Conservation (phyloP, 202 grass and related monocot genomes). For the Brachypodium distachyon region DNA sequence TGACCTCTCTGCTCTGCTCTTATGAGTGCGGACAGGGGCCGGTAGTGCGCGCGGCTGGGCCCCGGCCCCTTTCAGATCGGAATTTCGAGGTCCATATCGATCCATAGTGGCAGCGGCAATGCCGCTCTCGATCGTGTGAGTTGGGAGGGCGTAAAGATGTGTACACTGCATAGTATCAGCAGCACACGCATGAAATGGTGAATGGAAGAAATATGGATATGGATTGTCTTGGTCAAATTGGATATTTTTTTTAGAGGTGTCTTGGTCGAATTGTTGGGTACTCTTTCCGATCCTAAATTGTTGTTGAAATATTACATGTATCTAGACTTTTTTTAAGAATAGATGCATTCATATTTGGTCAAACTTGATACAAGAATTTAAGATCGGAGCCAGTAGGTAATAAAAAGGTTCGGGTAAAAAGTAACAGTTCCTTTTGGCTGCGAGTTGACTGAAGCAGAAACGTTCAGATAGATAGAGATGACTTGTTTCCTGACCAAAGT, state of each 20-base stretch:
- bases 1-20: no score
- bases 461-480: not conserved
- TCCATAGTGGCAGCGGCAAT: constrained; percentile 7
- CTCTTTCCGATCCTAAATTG: no score
- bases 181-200: not conserved
- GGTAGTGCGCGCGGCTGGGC: constrained; percentile 36
- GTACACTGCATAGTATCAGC: no score
- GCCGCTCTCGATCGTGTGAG: not conserved
- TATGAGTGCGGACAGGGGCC: constrained; percentile 21
- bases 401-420: not conserved
- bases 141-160: constrained; percentile 6
- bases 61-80: constrained; percentile 22
- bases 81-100: constrained; percentile 16
- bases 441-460: not conserved
- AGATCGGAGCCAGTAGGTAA: not conserved
- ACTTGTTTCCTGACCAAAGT: not conserved
- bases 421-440: not conserved
- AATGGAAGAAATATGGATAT: not conserved
- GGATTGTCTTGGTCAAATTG: not conserved
- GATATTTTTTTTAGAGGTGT: no score
- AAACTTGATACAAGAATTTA: no score
- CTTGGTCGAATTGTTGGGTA: no score
- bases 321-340: no score
- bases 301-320: no score
- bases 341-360: no score